Base-by-base conservation (phyloP, 257 asterid genomes). In the Plantago elongata region DNA sequence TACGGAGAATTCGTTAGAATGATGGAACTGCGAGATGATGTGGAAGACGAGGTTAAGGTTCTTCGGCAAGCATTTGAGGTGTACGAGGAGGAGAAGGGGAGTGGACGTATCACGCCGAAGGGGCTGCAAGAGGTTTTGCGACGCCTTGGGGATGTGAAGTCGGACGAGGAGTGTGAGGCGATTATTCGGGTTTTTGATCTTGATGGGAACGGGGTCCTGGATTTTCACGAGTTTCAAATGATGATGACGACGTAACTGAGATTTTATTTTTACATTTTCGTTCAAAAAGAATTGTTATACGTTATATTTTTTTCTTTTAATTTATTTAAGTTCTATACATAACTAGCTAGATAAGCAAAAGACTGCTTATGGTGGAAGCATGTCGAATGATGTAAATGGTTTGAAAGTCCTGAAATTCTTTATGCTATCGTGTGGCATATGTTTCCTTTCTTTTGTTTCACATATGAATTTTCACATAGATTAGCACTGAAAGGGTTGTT, bases 161-260 rank as follows among this genome's bases (percentile, higher is more conserved):
- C 89, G 46, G 40, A 69, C 3, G 18, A 71, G 51, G 86, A 83
- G 60, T 83, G 89, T 61, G 69, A 54, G 17, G 76, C 71, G 18
- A 79, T 83, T 83, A 79, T 83, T 61, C 9, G 75, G 27, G 80
- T 45, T 56, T 83, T 64, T 15, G 89, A 83, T 66, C 80, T 83
- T 55, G 89, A 83, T 64, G 89, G 89, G 13, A 77, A 83, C 62
- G 86, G 89, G 2, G 86, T 80, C 16, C 44, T 83, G 44, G 86
- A 83, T 55, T 79, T 74, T 43, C n/a, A 75, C 51, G 89, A 83
- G 59, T 83, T 83, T 38, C 69, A 44, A 10, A 66, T 55, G 54
- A 83, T 83, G 89, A 83, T 81, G 87, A 60, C 68, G 48, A 7
- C 40, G 8, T 34, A 7, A 34, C 40, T 34, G 5, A 34, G 40